These are phyloP conservation scores for Phoma sp. DNA, from an alignment of 2,329 filamentous ascomycete species.

Conservation along the genomic window DNA sequence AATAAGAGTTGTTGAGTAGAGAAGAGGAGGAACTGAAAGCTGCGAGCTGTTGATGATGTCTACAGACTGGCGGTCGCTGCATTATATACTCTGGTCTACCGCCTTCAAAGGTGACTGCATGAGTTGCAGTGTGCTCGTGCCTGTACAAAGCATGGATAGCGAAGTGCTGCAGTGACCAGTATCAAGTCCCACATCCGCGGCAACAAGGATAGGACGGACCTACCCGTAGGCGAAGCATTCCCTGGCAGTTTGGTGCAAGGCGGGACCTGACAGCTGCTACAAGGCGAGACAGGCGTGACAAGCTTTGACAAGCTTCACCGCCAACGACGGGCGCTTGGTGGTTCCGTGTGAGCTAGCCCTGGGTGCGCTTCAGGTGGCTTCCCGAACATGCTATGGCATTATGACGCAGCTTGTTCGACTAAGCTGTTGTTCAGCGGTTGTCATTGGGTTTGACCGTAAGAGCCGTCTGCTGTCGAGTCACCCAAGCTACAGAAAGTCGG, in stretches of 20 bases:
- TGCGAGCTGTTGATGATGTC: not conserved
- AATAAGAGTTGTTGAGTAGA: not conserved
- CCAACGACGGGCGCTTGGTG: not conserved
- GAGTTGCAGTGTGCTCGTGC: not conserved
- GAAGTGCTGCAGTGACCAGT: conserved; percentile 4
- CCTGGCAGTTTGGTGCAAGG: not conserved
- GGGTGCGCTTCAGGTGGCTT: no score
- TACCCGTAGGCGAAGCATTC: conserved; percentile 3
- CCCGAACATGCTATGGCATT: no score
- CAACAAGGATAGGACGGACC: conserved; percentile 7
- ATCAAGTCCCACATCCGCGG: conserved; percentile 12
- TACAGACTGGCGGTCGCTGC: not conserved
- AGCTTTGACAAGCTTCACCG: conserved; percentile 10
- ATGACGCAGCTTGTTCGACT: no score
- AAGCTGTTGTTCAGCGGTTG: no score
- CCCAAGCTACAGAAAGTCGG: not conserved
- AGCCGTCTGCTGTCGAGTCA: no score
- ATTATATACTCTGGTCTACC: not conserved
- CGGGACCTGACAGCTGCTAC: not conserved
- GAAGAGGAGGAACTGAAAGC: not conserved
- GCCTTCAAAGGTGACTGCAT: not conserved
- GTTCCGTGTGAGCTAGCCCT: not conserved
- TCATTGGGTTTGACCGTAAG: no score
- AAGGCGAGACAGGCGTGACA: conserved; percentile 5
- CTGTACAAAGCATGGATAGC: not conserved